Percentiles rank a stretch among this genome's conserved stretches.
These are phyloP conservation scores for Auriscalpium microsporum DNA, from an alignment of 768 basidiomycete genomes.

Conservation along the genomic window DNA sequence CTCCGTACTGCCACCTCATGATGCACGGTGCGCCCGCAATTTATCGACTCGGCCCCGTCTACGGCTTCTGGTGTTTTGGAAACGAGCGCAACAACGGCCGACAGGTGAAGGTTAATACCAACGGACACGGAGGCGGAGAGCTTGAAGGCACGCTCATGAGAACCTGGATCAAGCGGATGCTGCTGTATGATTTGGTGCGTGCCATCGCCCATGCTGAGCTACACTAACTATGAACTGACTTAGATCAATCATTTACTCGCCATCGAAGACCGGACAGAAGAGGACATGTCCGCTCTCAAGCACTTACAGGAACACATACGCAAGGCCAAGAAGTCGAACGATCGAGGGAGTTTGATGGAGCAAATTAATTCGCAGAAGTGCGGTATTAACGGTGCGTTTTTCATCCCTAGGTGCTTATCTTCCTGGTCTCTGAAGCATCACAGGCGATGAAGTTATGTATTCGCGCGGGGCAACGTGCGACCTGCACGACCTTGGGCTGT, in stretches of 20 bases:
- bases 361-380: background rate
- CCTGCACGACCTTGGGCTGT: background rate
- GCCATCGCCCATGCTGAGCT: too few relatives aligned
- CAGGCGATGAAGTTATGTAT: too few relatives aligned
- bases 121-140: conserved; percentile 17
- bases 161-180: conserved; percentile 12
- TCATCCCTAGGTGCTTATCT: too few relatives aligned
- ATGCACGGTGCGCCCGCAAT: conserved; percentile 9
- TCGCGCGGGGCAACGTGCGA: background rate
- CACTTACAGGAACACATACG: background rate
- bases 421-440: too few relatives aligned
- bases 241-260: background rate
- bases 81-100: conserved; percentile 18
- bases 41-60: conserved; percentile 9
- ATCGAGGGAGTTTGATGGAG: background rate
- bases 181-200: too few relatives aligned
- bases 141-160: conserved; percentile 19
- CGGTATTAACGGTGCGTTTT: too few relatives aligned
- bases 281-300: background rate
- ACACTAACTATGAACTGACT: too few relatives aligned
- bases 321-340: background rate
- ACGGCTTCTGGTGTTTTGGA: conserved; percentile 5
- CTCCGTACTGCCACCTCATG: conserved; percentile 14
- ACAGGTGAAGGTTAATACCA: conserved; percentile 12
- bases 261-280: background rate